phyloP scores from a whole-genome alignment of 305 asterid species.

The Stenogyne calaminthoides region DNA sequence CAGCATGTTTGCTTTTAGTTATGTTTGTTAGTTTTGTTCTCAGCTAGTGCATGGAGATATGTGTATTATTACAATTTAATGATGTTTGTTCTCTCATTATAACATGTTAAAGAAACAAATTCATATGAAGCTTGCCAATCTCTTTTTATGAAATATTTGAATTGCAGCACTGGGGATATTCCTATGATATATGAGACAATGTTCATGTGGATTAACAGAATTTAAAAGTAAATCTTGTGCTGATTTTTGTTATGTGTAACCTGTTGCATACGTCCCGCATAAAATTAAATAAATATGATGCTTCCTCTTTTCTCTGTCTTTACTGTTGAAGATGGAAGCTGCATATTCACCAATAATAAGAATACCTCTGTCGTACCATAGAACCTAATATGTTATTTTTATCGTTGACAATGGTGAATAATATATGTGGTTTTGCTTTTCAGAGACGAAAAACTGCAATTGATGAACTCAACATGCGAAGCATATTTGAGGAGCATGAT shows the following conservation, averaged over 20 bases:
- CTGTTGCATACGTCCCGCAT: neutral
- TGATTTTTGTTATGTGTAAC: neutral
- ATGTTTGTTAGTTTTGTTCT: neutral
- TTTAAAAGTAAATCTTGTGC: neutral
- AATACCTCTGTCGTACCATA: neutral
- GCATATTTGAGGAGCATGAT: slow-evolving; percentile 87
- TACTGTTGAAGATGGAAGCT: neutral
- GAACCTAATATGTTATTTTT: neutral
- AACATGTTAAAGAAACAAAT: neutral
- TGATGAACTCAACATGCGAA: slow-evolving; percentile 96
- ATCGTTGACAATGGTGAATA: neutral
- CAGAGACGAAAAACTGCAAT: slow-evolving; percentile 95
- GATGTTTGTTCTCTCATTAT: neutral
- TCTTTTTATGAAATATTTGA: neutral
- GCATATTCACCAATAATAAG: neutral
- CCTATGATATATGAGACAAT: neutral
- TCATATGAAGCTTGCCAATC: neutral
- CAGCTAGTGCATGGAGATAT: neutral
- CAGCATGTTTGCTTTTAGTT: neutral
- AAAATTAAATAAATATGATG: neutral
- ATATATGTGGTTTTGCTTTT: slow-evolving; percentile 25
- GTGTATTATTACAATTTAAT: neutral
- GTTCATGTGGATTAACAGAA: neutral
- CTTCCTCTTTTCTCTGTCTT: neutral
- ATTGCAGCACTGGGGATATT: neutral